phyloP scores from a whole-genome alignment of 78 protist species.

The Neovahlkampfia damariscottae region DNA sequence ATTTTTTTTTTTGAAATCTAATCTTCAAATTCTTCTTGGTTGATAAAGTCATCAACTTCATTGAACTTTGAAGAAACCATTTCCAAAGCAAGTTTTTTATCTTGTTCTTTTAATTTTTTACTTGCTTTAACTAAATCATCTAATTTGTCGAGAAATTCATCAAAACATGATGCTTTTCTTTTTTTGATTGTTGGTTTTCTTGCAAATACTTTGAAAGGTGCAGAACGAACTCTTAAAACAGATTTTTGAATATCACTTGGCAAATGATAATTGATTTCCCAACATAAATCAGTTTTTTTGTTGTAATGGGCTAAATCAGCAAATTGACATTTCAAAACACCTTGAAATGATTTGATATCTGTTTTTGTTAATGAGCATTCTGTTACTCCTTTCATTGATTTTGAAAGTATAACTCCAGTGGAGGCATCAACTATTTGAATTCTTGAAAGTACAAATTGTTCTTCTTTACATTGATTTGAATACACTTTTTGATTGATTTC shows the following conservation, averaged over 20 bases:
- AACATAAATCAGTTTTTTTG: conserved; percentile 2
- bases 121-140: neutral
- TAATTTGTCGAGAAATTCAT: neutral
- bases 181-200: neutral
- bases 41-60: neutral
- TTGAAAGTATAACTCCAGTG: neutral
- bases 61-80: neutral
- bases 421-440: neutral
- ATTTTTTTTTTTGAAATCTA: neutral
- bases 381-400: neutral
- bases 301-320: neutral
- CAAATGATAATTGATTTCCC: neutral
- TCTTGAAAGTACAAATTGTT: neutral
- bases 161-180: neutral
- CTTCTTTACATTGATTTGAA: neutral
- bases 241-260: neutral
- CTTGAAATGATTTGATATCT: neutral
- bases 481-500: neutral
- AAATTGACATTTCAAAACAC: neutral
- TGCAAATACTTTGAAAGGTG: neutral
- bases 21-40: neutral
- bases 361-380: neutral
- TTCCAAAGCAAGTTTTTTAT: neutral
- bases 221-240: neutral
- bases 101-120: neutral